Evolutionary conservation across 768 basidiomycete genomes (phyloP), one percentile per base, ranked within the genome.

Genomic region (Suillus cothurnatus): DNA sequence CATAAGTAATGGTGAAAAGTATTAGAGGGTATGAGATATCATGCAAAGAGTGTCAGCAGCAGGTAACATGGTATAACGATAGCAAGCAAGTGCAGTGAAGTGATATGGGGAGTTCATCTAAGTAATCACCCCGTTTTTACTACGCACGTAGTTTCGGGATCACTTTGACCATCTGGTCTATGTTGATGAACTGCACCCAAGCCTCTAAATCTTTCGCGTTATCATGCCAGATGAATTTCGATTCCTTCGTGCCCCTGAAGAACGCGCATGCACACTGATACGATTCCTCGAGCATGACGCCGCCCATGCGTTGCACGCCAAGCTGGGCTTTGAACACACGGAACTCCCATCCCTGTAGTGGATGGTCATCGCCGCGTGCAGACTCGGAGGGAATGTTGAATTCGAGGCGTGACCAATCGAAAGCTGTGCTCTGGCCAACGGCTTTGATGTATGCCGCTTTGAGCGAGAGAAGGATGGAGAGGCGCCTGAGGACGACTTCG

Each of bases 361-460:
- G 84, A 52, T 86, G 84, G 6, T 87, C 86, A 73, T 94, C 93
- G 2, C 89, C 90, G 1, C 78, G 81, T 8, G 88, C 90, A 3
- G 77, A 81, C 67, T 85, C 79, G 43, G 83, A 83, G 69, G 88
- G 81, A 56, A 94, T 84, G 75, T 93, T 86, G 81, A 93, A 93
- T 69, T 94, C 91, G 67, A 95, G 86, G 2, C 92, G 88, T 6
- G 88, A 87, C 78, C 83, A 91, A 78, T 94, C 92, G 74, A 94
- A 93, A 1, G 91, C 92, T 19, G 87, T 76, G 6, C 90, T 87
- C 67, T 93, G 92, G 2, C 92, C 93, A 66, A 94, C 88, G 0
- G 93, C 93, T 69, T 89, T 88, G 78, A 93, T 88, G 75, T 94
- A 94, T 4, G 93, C 87, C 26, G 89, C 81, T 70, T 94, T 95